Conservation (phyloP, 768 basidiomycete species). For the Peribolospora baueri region DNA sequence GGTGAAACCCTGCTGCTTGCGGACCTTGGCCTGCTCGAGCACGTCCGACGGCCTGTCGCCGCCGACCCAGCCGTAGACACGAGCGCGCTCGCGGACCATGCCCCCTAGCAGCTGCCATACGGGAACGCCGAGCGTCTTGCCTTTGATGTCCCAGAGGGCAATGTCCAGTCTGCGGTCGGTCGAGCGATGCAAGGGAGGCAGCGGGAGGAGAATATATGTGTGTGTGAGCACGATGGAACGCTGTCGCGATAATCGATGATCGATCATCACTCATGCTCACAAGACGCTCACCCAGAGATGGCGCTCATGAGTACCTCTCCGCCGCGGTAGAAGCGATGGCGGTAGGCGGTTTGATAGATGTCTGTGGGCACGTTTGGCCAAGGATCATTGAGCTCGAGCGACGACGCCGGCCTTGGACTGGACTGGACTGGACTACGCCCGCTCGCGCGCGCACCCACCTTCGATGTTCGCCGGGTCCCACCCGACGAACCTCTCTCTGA, state of each 20-base stretch:
- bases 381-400: no score
- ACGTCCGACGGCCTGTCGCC: constrained; percentile 30
- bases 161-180: constrained; percentile 29
- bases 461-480: constrained; percentile 27
- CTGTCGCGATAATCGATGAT: no score
- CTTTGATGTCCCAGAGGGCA: constrained; percentile 53
- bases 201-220: no score
- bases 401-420: not conserved
- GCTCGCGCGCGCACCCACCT: constrained; percentile 13
- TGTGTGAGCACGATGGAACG: no score
- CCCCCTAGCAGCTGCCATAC: constrained; percentile 46
- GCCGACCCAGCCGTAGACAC: constrained; percentile 27
- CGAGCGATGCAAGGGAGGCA: no score
- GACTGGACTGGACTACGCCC: not conserved
- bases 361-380: not conserved
- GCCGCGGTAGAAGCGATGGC: constrained; percentile 46
- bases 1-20: constrained; percentile 40
- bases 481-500: constrained; percentile 35
- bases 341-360: constrained; percentile 31
- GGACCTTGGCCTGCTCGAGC: constrained; percentile 27
- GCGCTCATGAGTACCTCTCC: constrained; percentile 43
- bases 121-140: constrained; percentile 42
- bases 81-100: constrained; percentile 32
- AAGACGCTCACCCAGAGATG: constrained; percentile 11
- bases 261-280: no score